phyloP scores from a whole-genome alignment of 2,329 filamentous ascomycete species.

The Fusarium sp. region DNA sequence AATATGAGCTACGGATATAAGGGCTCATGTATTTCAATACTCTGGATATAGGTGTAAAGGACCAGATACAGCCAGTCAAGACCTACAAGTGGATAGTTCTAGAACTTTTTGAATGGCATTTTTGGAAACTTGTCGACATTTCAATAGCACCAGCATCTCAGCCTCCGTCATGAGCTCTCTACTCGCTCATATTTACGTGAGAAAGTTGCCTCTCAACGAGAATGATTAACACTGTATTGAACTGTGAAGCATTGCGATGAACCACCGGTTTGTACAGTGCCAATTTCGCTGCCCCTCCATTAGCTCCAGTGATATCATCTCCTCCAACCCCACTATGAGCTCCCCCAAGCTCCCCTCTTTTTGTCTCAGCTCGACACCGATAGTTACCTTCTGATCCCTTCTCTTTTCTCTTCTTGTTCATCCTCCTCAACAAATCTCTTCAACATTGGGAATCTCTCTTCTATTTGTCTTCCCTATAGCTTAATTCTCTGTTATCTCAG shows the following conservation, averaged over 20 bases:
- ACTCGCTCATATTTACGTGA: constrained; percentile 15
- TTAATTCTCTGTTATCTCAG: constrained; percentile 9
- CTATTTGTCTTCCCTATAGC: constrained; percentile 6
- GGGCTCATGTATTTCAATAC: no score
- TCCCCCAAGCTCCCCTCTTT: constrained; percentile 47
- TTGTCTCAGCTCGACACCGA: constrained; percentile 29
- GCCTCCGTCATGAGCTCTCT: constrained; percentile 23
- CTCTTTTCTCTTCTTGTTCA: constrained; percentile 17
- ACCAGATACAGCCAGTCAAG: no score
- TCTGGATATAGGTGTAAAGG: no score
- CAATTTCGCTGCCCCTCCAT: constrained; percentile 42
- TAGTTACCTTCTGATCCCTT: constrained; percentile 18
- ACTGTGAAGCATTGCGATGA: constrained; percentile 26
- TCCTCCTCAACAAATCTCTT: constrained; percentile 35
- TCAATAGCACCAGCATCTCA: not conserved
- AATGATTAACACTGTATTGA: not conserved
- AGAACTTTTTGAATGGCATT: not conserved
- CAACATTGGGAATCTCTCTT: not conserved
- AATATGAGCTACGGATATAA: no score
- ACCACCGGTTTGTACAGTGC: constrained; percentile 35
- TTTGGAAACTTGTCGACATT: not conserved
- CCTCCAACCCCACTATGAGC: constrained; percentile 43
- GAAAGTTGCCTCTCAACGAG: constrained; percentile 20
- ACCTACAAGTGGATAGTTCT: not conserved
- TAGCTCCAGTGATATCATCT: constrained; percentile 46